A percentile compares a stretch with the other conserved stretches of the same genome.
phyloP scores from a whole-genome alignment of 2,329 filamentous ascomycete species.

The Fusarium nodosum region DNA sequence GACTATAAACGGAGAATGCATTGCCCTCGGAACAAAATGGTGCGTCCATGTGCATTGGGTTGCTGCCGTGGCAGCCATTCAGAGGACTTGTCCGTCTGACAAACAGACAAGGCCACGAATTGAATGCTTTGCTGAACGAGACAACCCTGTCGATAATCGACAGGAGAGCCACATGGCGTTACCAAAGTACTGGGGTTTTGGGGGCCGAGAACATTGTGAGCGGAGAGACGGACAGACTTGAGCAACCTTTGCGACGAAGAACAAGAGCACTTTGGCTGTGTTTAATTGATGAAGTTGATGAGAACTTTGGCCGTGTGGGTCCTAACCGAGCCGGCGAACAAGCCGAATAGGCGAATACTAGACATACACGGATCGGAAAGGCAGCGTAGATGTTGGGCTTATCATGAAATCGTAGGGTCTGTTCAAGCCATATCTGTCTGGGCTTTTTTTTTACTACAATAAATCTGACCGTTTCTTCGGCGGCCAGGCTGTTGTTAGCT shows the following conservation, averaged over 20 bases:
- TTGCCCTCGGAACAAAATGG: slow-evolving; percentile 39
- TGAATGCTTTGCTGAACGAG: slow-evolving; percentile 4
- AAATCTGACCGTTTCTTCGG: background rate
- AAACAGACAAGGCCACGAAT: slow-evolving; percentile 48
- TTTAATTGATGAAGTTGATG: slow-evolving; percentile 6
- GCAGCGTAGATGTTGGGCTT: background rate
- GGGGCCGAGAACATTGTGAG: slow-evolving; percentile 39
- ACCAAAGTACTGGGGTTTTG: slow-evolving; percentile 37
- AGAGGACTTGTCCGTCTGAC: slow-evolving; percentile 34
- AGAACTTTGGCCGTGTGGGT: background rate
- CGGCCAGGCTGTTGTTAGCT: background rate
- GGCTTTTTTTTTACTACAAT: background rate
- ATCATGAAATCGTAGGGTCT: background rate
- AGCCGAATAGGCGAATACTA: slow-evolving; percentile 1
- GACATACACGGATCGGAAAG: background rate
- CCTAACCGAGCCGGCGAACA: background rate
- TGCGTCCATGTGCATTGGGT: slow-evolving; percentile 44
- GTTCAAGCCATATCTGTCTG: background rate
- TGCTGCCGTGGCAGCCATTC: slow-evolving; percentile 44
- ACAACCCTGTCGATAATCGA: slow-evolving; percentile 33
- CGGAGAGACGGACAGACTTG: slow-evolving; percentile 14
- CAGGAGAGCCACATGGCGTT: slow-evolving; percentile 28
- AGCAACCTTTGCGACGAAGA: slow-evolving; percentile 7
- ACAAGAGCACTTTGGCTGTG: background rate
- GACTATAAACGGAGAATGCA: slow-evolving; percentile 26